Conservation (phyloP, 805 yeast species). For the Ogataea siamensis region DNA sequence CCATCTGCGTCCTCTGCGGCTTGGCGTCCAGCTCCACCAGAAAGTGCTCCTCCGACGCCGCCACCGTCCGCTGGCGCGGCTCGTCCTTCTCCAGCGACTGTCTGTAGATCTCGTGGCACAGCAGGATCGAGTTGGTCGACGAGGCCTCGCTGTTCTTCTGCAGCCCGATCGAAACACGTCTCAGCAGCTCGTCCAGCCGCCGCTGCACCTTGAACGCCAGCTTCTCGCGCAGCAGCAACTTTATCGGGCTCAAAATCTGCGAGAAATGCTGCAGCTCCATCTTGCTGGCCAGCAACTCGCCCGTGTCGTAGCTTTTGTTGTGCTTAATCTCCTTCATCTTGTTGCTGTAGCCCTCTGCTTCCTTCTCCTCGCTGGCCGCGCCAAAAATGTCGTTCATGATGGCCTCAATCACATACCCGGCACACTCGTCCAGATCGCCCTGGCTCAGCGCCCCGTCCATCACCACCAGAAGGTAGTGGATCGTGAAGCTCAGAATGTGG, state of each 20-base stretch:
- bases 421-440: conserved; percentile 73
- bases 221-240: conserved; percentile 58
- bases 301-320: conserved; percentile 85
- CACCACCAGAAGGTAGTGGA: conserved; percentile 67
- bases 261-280: conserved; percentile 58
- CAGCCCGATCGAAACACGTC: conserved; percentile 77
- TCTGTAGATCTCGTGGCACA: conserved; percentile 71
- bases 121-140: conserved; percentile 54
- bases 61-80: conserved; percentile 18
- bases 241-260: conserved; percentile 65
- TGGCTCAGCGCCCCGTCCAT: conserved; percentile 43
- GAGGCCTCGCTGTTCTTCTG: conserved; percentile 63
- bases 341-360: conserved; percentile 84
- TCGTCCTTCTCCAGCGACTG: conserved; percentile 41
- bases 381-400: conserved; percentile 95
- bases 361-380: conserved; percentile 88
- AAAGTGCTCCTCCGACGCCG: conserved; percentile 52
- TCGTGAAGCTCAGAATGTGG: conserved; percentile 86
- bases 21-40: conserved; percentile 69
- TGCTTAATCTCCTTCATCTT: conserved; percentile 88
- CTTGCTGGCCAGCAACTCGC: conserved; percentile 68
- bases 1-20: conserved; percentile 50
- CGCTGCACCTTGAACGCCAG: conserved; percentile 66
- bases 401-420: conserved; percentile 58
- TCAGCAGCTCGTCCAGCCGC: conserved; percentile 74